Conservation (phyloP, 169 alveolate genomes). For the Eimeria praecox region DNA sequence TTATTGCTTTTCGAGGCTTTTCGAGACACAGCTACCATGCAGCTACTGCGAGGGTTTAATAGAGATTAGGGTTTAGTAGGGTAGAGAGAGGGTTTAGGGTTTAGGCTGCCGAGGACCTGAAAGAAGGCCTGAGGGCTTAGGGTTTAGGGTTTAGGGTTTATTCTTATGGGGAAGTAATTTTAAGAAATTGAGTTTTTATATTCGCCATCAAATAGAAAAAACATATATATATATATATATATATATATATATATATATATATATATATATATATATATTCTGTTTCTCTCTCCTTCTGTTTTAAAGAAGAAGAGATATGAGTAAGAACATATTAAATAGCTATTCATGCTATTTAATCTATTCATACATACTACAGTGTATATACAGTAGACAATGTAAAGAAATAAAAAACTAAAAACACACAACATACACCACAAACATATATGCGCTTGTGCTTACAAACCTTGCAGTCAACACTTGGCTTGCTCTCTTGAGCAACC, state of each 20-base stretch:
- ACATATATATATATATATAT: no score
- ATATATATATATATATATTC: no score
- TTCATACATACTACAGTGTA: no score
- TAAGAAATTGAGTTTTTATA: not conserved
- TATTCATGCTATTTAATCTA: no score
- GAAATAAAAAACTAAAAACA: not conserved
- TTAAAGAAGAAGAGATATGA: no score
- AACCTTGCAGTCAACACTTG: not conserved
- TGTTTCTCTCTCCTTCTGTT: no score
- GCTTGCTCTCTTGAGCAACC: not conserved
- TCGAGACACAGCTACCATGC: not conserved
- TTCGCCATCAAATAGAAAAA: not conserved
- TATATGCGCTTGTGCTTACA: not conserved
- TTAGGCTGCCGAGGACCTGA: not conserved
- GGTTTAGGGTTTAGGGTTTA: not conserved
- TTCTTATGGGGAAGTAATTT: not conserved
- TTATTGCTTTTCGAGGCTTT: not conserved
- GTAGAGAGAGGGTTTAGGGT: not conserved
- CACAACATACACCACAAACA: not conserved
- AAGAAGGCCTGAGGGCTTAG: not conserved
- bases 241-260: no score
- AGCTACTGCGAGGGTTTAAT: no score
- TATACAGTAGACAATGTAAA: no score
- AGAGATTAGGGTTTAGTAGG: not conserved
- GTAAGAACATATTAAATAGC: no score